Percentiles rank a stretch among this genome's conserved stretches.
phyloP scores from a whole-genome alignment of 345 rosid species.

The Pelargonium nanum region DNA sequence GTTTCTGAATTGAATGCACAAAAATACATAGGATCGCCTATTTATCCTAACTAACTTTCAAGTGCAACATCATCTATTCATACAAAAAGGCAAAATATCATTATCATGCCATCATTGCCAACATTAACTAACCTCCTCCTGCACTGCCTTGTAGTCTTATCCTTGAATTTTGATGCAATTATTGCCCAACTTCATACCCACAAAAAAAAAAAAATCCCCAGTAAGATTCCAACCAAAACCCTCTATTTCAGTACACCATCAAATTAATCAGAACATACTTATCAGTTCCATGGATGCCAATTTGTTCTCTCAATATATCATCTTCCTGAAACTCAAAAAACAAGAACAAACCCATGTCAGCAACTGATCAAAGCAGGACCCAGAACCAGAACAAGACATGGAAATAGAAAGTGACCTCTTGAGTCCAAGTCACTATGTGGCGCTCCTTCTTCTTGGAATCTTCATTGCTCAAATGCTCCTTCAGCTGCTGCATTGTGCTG shows the following conservation, averaged over 20 bases:
- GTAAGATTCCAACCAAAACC: not conserved
- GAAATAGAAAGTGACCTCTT: slow-evolving; percentile 32
- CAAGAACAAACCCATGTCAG: slow-evolving; percentile 1
- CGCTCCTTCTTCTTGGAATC: slow-evolving; percentile 17
- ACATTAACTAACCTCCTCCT: slow-evolving; percentile 61
- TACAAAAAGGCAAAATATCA: not conserved
- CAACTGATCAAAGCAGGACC: not conserved
- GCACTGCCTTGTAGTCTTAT: slow-evolving; percentile 95
- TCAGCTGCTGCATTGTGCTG: slow-evolving; percentile 7
- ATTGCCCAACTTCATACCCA: slow-evolving; percentile 66
- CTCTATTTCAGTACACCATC: too few species aligned
- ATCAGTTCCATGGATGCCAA: slow-evolving; percentile 72
- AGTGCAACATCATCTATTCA: not conserved
- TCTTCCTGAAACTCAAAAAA: slow-evolving; percentile 58
- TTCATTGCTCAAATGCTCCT: slow-evolving; percentile 8
- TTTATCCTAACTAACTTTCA: too few species aligned
- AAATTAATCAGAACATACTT: slow-evolving; percentile 56
- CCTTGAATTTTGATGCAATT: slow-evolving; percentile 84
- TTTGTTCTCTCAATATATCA: slow-evolving; percentile 78
- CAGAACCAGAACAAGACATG: slow-evolving; percentile 2
- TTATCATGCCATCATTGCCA: not conserved
- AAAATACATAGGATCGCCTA: too few species aligned
- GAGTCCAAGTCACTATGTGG: slow-evolving; percentile 37
- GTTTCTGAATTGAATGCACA: too few species aligned
- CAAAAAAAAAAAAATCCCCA: slow-evolving; percentile 6